Conservation (phyloP, 148 eudicot genomes). For the Talinum fruticosum region DNA sequence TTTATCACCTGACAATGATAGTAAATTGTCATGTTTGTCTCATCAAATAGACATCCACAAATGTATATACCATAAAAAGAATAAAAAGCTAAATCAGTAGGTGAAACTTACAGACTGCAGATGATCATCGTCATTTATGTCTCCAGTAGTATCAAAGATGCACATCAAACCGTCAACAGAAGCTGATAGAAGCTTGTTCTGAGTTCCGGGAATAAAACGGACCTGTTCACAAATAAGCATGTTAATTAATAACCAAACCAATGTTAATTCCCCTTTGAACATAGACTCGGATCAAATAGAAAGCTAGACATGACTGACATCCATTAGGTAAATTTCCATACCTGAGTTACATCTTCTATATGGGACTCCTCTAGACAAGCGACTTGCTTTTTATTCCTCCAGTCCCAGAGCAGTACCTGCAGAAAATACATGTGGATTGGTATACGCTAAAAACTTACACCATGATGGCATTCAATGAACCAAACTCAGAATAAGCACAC, state of each 20-base stretch:
- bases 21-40: background rate
- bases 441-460: background rate
- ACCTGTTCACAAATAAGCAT: conserved; percentile 43
- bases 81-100: background rate
- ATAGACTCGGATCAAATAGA: background rate
- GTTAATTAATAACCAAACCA: conserved; percentile 1
- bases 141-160: conserved; percentile 75
- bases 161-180: conserved; percentile 96
- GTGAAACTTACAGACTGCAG: conserved; percentile 65
- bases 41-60: background rate
- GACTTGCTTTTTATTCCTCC: conserved; percentile 79
- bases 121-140: conserved; percentile 85
- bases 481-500: background rate
- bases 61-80: background rate
- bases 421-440: background rate
- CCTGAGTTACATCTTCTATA: conserved; percentile 98
- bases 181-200: conserved; percentile 83
- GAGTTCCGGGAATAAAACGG: conserved; percentile 70
- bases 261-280: background rate
- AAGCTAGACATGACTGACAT: background rate
- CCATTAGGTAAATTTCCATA: conserved; percentile 17
- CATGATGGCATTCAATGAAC: background rate
- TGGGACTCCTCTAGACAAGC: conserved; percentile 97
- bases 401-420: conserved; percentile 90
- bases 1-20: conserved; percentile 59